Conservation (phyloP, 345 rosid species). For the Hibiscus syriacus region DNA sequence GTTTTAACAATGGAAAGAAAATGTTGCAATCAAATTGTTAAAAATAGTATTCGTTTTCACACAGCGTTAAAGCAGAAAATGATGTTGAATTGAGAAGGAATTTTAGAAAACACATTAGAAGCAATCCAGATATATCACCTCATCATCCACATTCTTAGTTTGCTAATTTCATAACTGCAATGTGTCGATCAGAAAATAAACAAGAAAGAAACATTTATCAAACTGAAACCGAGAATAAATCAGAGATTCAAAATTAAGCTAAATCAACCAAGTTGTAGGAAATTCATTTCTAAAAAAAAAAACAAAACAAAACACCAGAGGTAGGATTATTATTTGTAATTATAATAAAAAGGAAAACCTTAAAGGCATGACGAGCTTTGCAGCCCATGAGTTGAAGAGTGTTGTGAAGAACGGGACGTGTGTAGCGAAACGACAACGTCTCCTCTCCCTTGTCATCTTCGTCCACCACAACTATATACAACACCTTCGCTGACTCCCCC, state of each 20-base stretch:
- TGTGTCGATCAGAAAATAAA: too few relatives aligned
- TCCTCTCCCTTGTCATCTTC: conserved; percentile 26
- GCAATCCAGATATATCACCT: conserved; percentile 5
- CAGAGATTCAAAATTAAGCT: not conserved
- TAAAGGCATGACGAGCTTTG: conserved; percentile 95
- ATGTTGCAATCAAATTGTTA: not conserved
- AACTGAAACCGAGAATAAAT: not conserved
- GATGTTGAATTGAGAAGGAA: not conserved
- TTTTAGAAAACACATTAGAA: not conserved
- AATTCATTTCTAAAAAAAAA: not conserved
- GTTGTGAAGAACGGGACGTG: conserved; percentile 86
- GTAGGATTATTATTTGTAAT: not conserved
- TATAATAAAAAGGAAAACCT: conserved; percentile 32
- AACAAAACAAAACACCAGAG: not conserved
- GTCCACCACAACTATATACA: conserved; percentile 84
- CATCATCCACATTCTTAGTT: not conserved
- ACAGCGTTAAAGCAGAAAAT: too few relatives aligned
- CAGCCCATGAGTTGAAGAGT: conserved; percentile 98
- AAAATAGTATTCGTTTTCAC: not conserved
- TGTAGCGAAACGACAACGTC: conserved; percentile 54
- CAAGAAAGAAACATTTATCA: too few relatives aligned
- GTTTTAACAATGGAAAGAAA: not conserved
- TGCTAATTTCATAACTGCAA: too few relatives aligned
- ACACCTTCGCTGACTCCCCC: conserved; percentile 64
- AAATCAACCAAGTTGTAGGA: not conserved